Evolutionary conservation across 352 stramenopile species (phyloP), one percentile per base, ranked within the genome.

Genomic region (Nothophytophthora sp.): DNA sequence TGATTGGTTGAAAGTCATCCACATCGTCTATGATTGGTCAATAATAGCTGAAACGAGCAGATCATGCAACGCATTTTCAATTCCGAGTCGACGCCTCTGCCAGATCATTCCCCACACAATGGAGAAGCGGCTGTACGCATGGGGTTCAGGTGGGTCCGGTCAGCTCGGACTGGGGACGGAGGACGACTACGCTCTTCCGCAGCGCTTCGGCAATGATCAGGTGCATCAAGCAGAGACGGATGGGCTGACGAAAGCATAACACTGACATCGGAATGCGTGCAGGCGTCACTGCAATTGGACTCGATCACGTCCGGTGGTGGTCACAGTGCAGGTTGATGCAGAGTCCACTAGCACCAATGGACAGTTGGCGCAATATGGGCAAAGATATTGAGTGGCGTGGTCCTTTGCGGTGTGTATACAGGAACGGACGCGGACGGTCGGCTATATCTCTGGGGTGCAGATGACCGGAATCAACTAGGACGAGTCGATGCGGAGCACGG

Each of bases 381-480:
- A n/a, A n/a, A n/a, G n/a, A n/a, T n/a, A n/a, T n/a, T n/a, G n/a
- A 19, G 32, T 18, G 32, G 15, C 5, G 25, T 48, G 27, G 28
- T 11, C 1, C 33, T 35, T n/a, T 5, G 37, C 39, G 29, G 7
- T 50, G 16, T 19, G n/a, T 36, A 13, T 20, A 12, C 23, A 85
- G 77, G 67, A 36, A 47, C 69, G 1, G 16, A 33, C 35, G 23
- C 25, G 0, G 48, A 57, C 28, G 66, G 74, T 4, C 18, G 51
- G 23, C 59, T 95, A 2, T 95, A 80, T 33, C 35, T 88, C 0
- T 95, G 84, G 84, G 84, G 84, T 3, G 76, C 80, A 6, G 71
- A 89, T 47, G 81, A 81, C 27, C 74, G 71, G 33, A 38, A 49
- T 1, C 84, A 92, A 36, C 50, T 92, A 10, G 71, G 64, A 32